Conservation (phyloP, 768 basidiomycete species). For the Albatrellus ellisii region DNA sequence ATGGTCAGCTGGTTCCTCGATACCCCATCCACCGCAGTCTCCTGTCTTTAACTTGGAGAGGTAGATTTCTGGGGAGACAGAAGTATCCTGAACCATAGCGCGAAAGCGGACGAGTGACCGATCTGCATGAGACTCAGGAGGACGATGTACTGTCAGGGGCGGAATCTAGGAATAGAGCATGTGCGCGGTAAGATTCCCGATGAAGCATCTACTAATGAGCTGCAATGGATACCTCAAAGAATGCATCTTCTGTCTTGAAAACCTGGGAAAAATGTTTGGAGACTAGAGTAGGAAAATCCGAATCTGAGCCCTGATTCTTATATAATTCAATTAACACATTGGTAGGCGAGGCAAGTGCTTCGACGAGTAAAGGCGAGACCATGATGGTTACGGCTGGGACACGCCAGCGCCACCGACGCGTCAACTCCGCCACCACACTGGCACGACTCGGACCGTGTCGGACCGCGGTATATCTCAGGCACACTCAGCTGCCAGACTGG, state of each 20-base stretch:
- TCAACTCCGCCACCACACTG: slow-evolving; percentile 8
- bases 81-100: slow-evolving; percentile 77
- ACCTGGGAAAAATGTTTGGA: slow-evolving; percentile 19
- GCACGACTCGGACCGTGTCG: slow-evolving; percentile 1
- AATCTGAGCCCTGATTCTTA: slow-evolving; percentile 4
- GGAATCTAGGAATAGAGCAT: slow-evolving; percentile 36
- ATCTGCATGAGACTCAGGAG: slow-evolving; percentile 35
- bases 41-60: slow-evolving; percentile 31
- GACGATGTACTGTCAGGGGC: slow-evolving; percentile 29
- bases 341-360: slow-evolving; percentile 11
- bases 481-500: neutral
- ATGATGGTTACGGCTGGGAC: neutral
- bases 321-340: slow-evolving; percentile 9
- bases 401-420: neutral
- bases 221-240: slow-evolving; percentile 15
- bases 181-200: slow-evolving; percentile 1
- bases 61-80: slow-evolving; percentile 61
- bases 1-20: slow-evolving; percentile 22
- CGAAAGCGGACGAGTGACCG: slow-evolving; percentile 59
- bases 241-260: slow-evolving; percentile 16
- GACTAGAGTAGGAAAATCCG: slow-evolving; percentile 20
- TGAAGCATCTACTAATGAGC: neutral
- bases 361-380: slow-evolving; percentile 12
- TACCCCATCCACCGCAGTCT: slow-evolving; percentile 66
- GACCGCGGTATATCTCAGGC: neutral